phyloP scores from a whole-genome alignment of 2,329 filamentous ascomycete species.

The Colletotrichum theobromicola region DNA sequence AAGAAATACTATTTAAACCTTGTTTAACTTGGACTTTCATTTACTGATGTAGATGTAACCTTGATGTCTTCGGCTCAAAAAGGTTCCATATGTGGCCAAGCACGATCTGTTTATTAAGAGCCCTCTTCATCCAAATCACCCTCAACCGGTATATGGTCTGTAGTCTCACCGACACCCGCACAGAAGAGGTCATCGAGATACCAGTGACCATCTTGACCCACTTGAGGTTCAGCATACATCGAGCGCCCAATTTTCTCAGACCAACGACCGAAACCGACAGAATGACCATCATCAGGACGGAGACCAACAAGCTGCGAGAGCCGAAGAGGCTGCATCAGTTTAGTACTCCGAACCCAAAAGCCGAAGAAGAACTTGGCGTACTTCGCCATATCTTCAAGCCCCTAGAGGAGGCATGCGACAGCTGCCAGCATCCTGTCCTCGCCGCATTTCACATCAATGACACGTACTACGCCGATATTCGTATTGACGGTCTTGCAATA shows the following conservation, averaged over 20 bases:
- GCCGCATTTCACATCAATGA: background rate
- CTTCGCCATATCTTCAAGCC: background rate
- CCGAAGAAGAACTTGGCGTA: background rate
- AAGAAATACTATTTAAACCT: background rate
- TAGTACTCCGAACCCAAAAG: background rate
- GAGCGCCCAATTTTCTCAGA: background rate
- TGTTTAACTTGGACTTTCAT: fast-evolving
- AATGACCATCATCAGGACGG: background rate
- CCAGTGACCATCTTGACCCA: background rate
- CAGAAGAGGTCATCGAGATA: background rate
- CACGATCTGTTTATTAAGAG: background rate
- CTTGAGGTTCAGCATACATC: background rate
- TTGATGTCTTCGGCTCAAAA: background rate
- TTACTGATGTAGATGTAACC: no score
- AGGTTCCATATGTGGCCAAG: background rate
- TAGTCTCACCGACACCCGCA: background rate
- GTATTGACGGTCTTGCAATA: background rate
- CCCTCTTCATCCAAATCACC: background rate
- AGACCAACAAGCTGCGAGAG: background rate
- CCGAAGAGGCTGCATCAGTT: background rate
- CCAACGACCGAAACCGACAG: background rate
- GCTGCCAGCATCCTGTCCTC: background rate
- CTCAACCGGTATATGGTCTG: background rate
- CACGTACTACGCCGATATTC: background rate
- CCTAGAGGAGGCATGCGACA: background rate